Percentiles rank a stretch among this genome's conserved stretches.
phyloP scores from a whole-genome alignment of 225 moss, liverwort and hornwort genomes.

The Lunularia cruciata region DNA sequence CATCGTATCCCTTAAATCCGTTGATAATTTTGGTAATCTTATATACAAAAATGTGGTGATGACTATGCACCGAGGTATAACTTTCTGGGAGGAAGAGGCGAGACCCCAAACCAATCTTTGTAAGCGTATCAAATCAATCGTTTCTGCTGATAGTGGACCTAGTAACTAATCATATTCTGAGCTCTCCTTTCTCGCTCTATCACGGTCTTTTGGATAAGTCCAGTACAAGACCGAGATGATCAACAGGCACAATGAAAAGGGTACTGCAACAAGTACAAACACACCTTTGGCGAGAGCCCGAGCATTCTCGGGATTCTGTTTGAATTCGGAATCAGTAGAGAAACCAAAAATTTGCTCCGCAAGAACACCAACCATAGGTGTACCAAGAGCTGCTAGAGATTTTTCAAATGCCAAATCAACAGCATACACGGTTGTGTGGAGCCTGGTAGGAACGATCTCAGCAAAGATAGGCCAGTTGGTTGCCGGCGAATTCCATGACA shows the following conservation, averaged over 20 bases:
- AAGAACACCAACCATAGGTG: constrained; percentile 61
- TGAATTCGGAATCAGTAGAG: constrained; percentile 9
- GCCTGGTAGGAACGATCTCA: constrained; percentile 60
- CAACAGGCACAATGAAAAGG: constrained; percentile 47
- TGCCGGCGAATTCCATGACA: constrained; percentile 68
- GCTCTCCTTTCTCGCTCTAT: constrained; percentile 39
- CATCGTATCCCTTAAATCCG: no score
- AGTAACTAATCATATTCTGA: constrained; percentile 17
- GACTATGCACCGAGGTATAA: no score
- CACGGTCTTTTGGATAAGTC: constrained; percentile 66
- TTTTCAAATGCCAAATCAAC: constrained; percentile 62
- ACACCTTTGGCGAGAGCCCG: constrained; percentile 54
- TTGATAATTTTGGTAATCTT: no score
- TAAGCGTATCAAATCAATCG: no score
- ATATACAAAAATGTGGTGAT: no score
- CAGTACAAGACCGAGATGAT: constrained; percentile 46
- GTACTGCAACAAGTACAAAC: constrained; percentile 48
- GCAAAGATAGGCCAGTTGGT: constrained; percentile 71
- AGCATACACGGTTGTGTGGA: constrained; percentile 71
- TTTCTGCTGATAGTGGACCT: no score
- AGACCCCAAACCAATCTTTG: no score
- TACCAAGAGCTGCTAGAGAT: constrained; percentile 59
- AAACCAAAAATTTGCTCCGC: constrained; percentile 58
- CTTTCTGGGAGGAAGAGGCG: no score
- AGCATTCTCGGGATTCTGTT: constrained; percentile 55